Evolutionary conservation across 371 early-diverging fungal genomes (phyloP), one percentile per base, ranked within the genome.

Genomic region (Lichtheimia hyalospora): DNA sequence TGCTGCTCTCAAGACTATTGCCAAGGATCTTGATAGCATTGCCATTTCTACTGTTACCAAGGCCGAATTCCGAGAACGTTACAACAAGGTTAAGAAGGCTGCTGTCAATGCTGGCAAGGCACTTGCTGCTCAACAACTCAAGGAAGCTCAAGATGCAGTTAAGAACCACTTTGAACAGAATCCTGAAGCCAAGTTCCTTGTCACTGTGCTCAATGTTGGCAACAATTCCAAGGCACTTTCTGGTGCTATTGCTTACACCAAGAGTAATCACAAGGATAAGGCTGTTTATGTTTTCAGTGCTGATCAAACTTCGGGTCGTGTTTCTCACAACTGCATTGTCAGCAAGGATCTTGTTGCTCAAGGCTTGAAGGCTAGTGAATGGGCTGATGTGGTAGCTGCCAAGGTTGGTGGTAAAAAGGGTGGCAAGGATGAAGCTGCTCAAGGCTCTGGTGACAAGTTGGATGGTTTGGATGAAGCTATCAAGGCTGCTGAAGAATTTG

Each of bases 61-160:
- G 84, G 79, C 88, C 21, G 71, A 75, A 39, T 82, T 90, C 83
- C 89, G 92, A 55, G 82, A 84, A 12, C 81, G 78, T 49, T 89
- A 89, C 62, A 79, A 81, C 28, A 78, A 66, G 39, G 75, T 92
- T 63, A 94, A 92, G 81, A 93, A 92, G 80, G 69, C 67, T 5
- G 92, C 93, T 66, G 89, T 86, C 52, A 96, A 97, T 46, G 87
- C 89, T 20, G 96, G 97, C 64, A 96, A 95, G 86, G 88, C 86
- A 0, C 84, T 89, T 61, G 94, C 95, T 81, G 89, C 92, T 48
- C 84, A 84, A 56, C 91, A 92, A 65, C 81, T 83, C 62, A 94
- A 94, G 83, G 79, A 83, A 70, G 90, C 91, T 14, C 82, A 85
- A 18, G 95, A 96, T 25, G 66, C 76, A 24, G 89, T 95, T 63